phyloP scores from a whole-genome alignment of 257 asterid genomes.

The Solanum piurae region DNA sequence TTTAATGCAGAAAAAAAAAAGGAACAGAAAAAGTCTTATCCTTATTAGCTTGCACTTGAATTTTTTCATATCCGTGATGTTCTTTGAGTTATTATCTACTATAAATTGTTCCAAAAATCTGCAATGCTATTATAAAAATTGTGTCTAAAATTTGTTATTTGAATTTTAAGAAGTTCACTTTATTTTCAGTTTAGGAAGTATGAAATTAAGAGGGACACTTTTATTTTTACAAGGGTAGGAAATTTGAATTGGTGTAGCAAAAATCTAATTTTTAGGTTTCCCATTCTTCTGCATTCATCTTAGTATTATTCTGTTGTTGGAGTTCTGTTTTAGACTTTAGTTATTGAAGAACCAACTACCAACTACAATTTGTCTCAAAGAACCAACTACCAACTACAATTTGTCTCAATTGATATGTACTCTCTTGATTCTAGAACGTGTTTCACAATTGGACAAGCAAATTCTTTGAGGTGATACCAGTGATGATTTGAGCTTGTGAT shows the following conservation, averaged over 20 bases:
- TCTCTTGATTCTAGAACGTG: background rate
- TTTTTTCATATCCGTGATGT: background rate
- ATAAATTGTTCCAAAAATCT: background rate
- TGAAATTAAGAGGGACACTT: background rate
- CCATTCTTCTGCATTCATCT: background rate
- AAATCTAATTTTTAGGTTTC: background rate
- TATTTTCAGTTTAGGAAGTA: no score
- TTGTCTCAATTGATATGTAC: background rate
- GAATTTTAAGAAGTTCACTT: no score
- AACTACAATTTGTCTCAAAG: no score
- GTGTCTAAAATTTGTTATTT: no score
- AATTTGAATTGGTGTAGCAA: background rate
- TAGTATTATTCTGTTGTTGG: background rate
- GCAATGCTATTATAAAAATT: no score
- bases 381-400: background rate
- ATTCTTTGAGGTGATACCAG: background rate
- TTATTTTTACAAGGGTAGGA: no score
- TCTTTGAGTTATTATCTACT: no score
- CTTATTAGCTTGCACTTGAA: no score
- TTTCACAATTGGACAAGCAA: background rate
- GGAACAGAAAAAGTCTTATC: no score
- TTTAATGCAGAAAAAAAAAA: no score
- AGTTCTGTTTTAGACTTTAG: background rate
- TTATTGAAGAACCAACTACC: background rate
- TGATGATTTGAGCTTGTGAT: background rate